Percentiles rank a stretch among this genome's conserved stretches.
phyloP scores from a whole-genome alignment of 257 asterid species.

The Nicotiana paniculata region DNA sequence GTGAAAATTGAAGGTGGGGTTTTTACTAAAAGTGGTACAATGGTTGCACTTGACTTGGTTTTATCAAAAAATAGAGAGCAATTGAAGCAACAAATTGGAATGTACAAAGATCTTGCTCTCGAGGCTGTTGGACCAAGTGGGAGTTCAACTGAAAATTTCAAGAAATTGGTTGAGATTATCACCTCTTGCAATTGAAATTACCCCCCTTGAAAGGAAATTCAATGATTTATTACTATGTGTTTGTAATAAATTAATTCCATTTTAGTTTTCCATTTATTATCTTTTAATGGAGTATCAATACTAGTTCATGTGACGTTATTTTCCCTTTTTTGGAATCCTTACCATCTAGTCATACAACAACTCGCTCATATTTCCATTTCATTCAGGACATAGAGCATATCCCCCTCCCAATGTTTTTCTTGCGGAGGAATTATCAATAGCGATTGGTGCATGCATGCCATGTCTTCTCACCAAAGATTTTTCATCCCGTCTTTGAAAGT shows the following conservation, averaged over 20 bases:
- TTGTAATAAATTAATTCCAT: not conserved
- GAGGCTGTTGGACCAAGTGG: slow-evolving; percentile 40
- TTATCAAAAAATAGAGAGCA: slow-evolving; percentile 9
- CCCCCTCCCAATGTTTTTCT: no score
- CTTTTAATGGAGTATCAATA: not conserved
- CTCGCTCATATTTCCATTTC: no score
- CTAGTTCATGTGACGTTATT: not conserved
- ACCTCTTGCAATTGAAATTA: not conserved
- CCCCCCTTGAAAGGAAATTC: not conserved
- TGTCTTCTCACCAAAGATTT: no score
- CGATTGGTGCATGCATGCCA: no score
- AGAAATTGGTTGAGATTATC: slow-evolving; percentile 25
- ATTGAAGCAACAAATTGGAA: slow-evolving; percentile 28
- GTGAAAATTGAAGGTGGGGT: slow-evolving; percentile 41
- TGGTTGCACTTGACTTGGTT: slow-evolving; percentile 32
- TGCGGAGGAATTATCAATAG: no score
- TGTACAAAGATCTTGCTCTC: slow-evolving; percentile 25
- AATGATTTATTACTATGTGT: not conserved
- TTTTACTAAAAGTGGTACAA: slow-evolving; percentile 19
- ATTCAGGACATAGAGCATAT: no score
- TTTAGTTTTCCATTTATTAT: not conserved
- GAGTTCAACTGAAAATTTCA: slow-evolving; percentile 34
- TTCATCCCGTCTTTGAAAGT: no score
- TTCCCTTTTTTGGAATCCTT: not conserved
- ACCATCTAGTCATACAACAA: no score